Base-by-base conservation (phyloP, 371 early-diverging fungal species). In the Mucor racemosus region DNA sequence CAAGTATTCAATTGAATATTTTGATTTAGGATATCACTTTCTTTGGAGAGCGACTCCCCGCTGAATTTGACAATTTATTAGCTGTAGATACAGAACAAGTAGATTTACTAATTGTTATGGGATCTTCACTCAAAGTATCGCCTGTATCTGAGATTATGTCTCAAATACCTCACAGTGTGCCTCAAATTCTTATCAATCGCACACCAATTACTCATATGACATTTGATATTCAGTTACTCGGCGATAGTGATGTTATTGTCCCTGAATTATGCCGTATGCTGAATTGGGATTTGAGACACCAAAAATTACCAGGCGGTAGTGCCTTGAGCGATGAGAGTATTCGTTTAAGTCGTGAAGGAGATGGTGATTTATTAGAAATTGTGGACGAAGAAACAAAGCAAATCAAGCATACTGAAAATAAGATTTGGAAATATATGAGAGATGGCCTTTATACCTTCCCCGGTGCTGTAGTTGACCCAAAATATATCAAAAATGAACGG, bases 81-180 rank as follows among this genome's bases (percentile, higher is more conserved):
- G 82, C 84, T 0, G 68, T 74, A 9, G 98, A 98, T 76, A 81
- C 85, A 9, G 84, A 86, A 19, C 69, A 90, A 33, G 91, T 90
- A 15, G 97, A 98, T 75, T 71, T 98, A 35, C 73, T 98, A 19
- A 87, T 98, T 41, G 98, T 97, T 8, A 97, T 98, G 84, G 98
- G 98, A 3, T 93, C 93, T 36, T 93, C 93, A n/a, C 80, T 98
- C n/a, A 95, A 95, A 69, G 97, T 98, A 1, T 91, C 95, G 0
- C 98, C 98, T 6, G 97, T 98, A 1, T 92, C 94, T 4, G 91
- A 92, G 39, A 93, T 97, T 56, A 93, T 94, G 90, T 83, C 89
- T 36, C 86, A 82, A 58, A 84, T 96, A 40, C 97, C 96, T 4
- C 90, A 86, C 39, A 67, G 80, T 21, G 91, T 97, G 0, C 97